phyloP scores from a whole-genome alignment of 345 rosid species.

The Pistacia integerrima region DNA sequence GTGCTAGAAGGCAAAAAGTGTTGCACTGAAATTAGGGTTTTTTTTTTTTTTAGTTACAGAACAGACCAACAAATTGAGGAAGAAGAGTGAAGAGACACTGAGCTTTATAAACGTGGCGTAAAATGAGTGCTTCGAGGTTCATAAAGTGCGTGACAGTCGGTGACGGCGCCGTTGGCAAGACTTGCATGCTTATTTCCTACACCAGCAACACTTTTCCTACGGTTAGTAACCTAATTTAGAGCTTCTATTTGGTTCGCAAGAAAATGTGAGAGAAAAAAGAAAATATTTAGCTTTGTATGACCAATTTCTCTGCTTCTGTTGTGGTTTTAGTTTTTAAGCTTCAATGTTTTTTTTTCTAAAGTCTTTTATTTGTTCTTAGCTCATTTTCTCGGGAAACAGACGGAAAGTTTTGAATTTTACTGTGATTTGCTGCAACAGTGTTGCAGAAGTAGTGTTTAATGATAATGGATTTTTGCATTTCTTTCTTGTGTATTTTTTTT shows the following conservation, averaged over 20 bases:
- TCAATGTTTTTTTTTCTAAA: too few relatives aligned
- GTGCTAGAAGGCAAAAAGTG: neutral
- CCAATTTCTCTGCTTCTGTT: neutral
- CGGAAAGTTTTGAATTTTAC: neutral
- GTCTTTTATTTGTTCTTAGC: neutral
- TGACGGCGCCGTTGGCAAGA: constrained; percentile 84
- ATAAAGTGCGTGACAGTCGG: constrained; percentile 84
- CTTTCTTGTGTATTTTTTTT: neutral
- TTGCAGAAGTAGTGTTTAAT: neutral
- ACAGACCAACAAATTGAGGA: neutral
- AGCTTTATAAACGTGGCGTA: constrained; percentile 4
- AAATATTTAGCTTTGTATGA: constrained; percentile 9
- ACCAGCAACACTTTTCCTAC: constrained; percentile 82
- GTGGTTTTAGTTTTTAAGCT: neutral
- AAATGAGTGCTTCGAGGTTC: constrained; percentile 77
- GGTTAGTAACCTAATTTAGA: constrained; percentile 29
- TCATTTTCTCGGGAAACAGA: neutral
- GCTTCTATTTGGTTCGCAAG: constrained; percentile 13
- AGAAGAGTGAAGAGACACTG: constrained; percentile 10
- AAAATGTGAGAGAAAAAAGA: constrained; percentile 2
- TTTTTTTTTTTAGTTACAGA: constrained; percentile 2
- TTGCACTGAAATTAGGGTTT: constrained; percentile 17
- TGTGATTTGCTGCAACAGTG: neutral
- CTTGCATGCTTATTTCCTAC: constrained; percentile 80
- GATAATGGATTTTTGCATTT: neutral